These are phyloP conservation scores for Psilocybe tampanensis DNA, from an alignment of 768 basidiomycete genomes.

Conservation along the genomic window DNA sequence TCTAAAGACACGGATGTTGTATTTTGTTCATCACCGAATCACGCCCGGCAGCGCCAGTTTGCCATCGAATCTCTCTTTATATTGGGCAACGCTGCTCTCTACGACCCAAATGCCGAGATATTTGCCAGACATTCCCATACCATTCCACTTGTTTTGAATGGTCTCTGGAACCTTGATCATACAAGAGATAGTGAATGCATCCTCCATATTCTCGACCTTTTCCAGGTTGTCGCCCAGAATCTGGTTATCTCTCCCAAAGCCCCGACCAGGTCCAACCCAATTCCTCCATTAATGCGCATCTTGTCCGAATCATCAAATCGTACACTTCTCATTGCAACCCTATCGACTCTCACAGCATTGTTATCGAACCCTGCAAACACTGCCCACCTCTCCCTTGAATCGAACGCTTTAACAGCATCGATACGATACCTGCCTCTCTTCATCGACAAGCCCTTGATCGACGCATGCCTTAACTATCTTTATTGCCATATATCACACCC, in stretches of 20 bases:
- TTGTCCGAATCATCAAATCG: conserved; percentile 67
- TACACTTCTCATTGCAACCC: conserved; percentile 68
- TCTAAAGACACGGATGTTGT: conserved; percentile 43
- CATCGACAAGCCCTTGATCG: conserved; percentile 67
- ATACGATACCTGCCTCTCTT: conserved; percentile 76
- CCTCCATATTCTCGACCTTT: conserved; percentile 69
- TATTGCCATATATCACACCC: conserved; percentile 76
- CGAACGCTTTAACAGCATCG: conserved; percentile 62
- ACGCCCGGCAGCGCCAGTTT: conserved; percentile 61
- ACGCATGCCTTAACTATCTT: conserved; percentile 73
- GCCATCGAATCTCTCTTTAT: conserved; percentile 87
- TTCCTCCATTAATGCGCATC: conserved; percentile 58
- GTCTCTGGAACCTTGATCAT: conserved; percentile 62
- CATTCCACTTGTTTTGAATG: conserved; percentile 63
- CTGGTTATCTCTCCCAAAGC: conserved; percentile 37
- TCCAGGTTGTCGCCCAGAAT: conserved; percentile 60
- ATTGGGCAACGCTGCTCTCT: conserved; percentile 81
- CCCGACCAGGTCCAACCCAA: conserved; percentile 45
- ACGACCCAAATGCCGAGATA: conserved; percentile 66
- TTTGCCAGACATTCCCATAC: conserved; percentile 63
- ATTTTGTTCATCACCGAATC: conserved; percentile 57
- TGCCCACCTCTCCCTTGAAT: conserved; percentile 51
- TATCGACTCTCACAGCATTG: conserved; percentile 61
- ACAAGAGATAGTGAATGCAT: conserved; percentile 73
- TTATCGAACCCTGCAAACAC: conserved; percentile 64